These are phyloP conservation scores for Nothophaeocryptopus gaeumannii DNA, from an alignment of 2,329 filamentous ascomycete species.

Conservation along the genomic window DNA sequence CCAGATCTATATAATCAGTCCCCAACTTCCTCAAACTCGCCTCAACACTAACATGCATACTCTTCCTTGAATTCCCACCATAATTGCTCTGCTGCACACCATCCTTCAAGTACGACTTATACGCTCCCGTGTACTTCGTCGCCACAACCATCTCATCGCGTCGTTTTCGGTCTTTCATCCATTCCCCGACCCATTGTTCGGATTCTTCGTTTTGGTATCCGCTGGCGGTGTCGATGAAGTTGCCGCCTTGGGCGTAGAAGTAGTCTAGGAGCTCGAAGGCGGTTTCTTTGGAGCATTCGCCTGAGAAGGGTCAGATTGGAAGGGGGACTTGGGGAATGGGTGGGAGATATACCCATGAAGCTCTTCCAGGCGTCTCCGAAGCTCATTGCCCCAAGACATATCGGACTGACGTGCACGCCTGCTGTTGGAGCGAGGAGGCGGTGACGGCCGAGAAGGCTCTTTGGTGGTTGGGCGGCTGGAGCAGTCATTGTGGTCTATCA, in stretches of 20 bases:
- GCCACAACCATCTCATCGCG: constrained; percentile 65
- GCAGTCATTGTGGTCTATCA: neutral
- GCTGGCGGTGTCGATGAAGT: constrained; percentile 44
- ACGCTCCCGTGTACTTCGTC: constrained; percentile 40
- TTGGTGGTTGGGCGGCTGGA: constrained; percentile 29
- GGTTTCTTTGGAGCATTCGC: constrained; percentile 43
- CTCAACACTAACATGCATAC: constrained; percentile 51
- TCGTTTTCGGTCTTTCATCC: constrained; percentile 35
- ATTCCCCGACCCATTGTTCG: constrained; percentile 32
- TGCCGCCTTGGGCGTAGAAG: constrained; percentile 35
- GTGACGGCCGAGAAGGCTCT: constrained; percentile 48
- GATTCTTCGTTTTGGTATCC: constrained; percentile 35
- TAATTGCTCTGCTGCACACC: constrained; percentile 47
- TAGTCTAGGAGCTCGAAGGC: constrained; percentile 31
- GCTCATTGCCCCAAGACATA: constrained; percentile 55
- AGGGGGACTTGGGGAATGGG: too few species aligned
- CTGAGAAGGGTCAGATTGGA: too few species aligned
- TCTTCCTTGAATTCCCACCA: constrained; percentile 61
- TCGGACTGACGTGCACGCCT: constrained; percentile 49
- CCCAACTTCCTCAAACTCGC: constrained; percentile 50
- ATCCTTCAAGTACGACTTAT: constrained; percentile 22
- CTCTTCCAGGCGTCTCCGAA: constrained; percentile 50
- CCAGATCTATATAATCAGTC: constrained; percentile 64
- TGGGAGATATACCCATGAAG: constrained; percentile 16
- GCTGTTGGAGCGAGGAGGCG: constrained; percentile 50